A percentile compares a stretch with the other conserved stretches of the same genome.
Evolutionary conservation across 768 basidiomycete genomes (phyloP).

Genomic region (Daedaleopsis nitida): DNA sequence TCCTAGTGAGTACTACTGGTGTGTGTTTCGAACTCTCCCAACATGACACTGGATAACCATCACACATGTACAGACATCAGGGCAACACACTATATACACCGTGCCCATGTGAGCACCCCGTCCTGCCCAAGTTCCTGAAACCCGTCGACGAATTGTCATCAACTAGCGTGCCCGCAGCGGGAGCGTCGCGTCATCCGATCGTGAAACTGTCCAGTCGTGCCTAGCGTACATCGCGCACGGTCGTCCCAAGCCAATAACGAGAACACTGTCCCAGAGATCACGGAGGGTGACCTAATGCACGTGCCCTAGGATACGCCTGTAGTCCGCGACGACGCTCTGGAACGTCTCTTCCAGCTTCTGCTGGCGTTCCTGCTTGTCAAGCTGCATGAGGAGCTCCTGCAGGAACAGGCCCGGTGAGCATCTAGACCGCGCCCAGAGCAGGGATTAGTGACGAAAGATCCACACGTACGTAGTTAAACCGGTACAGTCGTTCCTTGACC

Average conservation of each 20-base stretch:
- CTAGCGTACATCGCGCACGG: conserved; percentile 10
- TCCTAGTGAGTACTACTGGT: neutral
- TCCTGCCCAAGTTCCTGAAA: neutral
- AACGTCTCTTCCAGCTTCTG: conserved; percentile 94
- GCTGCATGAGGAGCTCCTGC: conserved; percentile 85
- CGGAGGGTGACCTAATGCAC: conserved; percentile 5
- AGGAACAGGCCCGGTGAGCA: neutral
- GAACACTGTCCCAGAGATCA: neutral
- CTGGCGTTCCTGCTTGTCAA: conserved; percentile 84
- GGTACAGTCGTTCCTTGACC: conserved; percentile 92
- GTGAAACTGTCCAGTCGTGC: neutral
- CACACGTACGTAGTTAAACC: conserved; percentile 87
- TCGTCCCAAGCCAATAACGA: neutral
- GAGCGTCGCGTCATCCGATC: neutral
- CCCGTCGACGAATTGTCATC: neutral
- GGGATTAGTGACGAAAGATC: neutral
- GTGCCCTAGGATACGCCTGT: conserved; percentile 68
- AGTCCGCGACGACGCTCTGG: conserved; percentile 82
- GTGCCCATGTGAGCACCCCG: neutral
- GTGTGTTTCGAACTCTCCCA: too few relatives aligned
- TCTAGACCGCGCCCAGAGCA: neutral
- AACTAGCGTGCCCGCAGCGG: neutral
- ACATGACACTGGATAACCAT: too few relatives aligned
- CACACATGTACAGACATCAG: neutral
- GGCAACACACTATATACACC: neutral